phyloP scores from a whole-genome alignment of 2,329 filamentous ascomycete species.

The Pseudogymnoascus verrucosus region DNA sequence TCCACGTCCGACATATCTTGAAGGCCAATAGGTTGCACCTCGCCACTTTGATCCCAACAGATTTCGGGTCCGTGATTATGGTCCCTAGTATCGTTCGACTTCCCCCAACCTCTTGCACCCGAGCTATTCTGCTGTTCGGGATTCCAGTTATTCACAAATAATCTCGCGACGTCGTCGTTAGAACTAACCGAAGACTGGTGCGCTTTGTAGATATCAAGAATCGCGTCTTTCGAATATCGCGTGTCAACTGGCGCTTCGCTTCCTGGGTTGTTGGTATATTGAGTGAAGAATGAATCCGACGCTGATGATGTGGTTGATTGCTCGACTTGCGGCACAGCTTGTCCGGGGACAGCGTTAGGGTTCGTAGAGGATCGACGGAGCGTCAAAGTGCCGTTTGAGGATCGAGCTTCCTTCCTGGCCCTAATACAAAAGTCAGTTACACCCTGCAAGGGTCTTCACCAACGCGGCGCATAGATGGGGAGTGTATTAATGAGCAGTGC shows the following conservation, averaged over 20 bases:
- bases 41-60: conserved; percentile 76
- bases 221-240: conserved; percentile 40
- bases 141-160: conserved; percentile 74
- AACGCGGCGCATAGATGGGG: background rate
- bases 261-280: conserved; percentile 32
- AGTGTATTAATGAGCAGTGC: background rate
- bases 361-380: conserved; percentile 57
- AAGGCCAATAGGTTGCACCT: conserved; percentile 62
- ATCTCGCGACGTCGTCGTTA: conserved; percentile 52
- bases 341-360: conserved; percentile 34
- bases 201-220: conserved; percentile 64
- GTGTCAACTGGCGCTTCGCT: conserved; percentile 32
- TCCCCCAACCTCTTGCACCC: conserved; percentile 61
- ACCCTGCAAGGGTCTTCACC: background rate
- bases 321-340: conserved; percentile 12
- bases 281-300: conserved; percentile 18
- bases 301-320: conserved; percentile 5
- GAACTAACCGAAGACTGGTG: conserved; percentile 42
- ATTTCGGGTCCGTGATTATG: conserved; percentile 75
- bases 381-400: conserved; percentile 55
- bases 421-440: conserved; percentile 28
- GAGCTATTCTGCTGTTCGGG: conserved; percentile 61
- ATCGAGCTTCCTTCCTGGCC: conserved; percentile 50
- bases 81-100: conserved; percentile 65
- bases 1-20: conserved; percentile 59